A percentile compares a stretch with the other conserved stretches of the same genome.
Conservation (phyloP, 2,329 filamentous ascomycete genomes). For the Fusarium nurragi region DNA sequence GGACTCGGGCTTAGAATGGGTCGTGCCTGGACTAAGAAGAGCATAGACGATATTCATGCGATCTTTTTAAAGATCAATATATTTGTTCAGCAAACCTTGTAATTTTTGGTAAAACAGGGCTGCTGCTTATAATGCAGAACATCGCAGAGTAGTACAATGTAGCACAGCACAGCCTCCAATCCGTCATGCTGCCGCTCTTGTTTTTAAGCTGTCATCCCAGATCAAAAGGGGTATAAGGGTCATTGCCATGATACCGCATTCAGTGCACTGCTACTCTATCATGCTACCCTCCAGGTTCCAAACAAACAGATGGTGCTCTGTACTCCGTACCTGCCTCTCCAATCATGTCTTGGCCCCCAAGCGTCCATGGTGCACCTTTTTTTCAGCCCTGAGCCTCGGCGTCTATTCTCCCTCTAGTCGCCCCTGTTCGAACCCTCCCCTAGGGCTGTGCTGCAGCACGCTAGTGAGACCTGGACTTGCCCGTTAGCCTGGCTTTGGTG, state of each 20-base stretch:
- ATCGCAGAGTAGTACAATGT: background rate
- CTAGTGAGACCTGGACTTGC: conserved; percentile 30
- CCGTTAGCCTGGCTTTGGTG: conserved; percentile 26
- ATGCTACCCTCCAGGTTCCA: background rate
- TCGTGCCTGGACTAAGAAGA: background rate
- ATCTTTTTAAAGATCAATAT: background rate
- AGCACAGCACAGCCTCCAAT: conserved; percentile 24
- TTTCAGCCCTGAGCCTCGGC: conserved; percentile 17
- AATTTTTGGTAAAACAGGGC: background rate
- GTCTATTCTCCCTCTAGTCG: conserved; percentile 11
- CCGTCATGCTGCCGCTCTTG: background rate
- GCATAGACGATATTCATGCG: background rate
- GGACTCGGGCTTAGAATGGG: background rate
- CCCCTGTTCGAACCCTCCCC: conserved; percentile 19
- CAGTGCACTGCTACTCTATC: background rate
- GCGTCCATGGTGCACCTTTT: conserved; percentile 16
- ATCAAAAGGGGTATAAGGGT: background rate
- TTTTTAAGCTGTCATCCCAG: conserved; percentile 21
- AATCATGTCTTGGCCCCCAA: conserved; percentile 26
- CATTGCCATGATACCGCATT: conserved; percentile 2
- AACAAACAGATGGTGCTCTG: background rate
- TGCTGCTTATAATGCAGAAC: background rate
- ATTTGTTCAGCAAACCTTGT: background rate
- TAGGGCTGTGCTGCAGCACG: conserved; percentile 40
- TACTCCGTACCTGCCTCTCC: conserved; percentile 2